These are phyloP conservation scores for Taphrina flavorubra DNA, from an alignment of 1,139 yeast species.

Conservation along the genomic window DNA sequence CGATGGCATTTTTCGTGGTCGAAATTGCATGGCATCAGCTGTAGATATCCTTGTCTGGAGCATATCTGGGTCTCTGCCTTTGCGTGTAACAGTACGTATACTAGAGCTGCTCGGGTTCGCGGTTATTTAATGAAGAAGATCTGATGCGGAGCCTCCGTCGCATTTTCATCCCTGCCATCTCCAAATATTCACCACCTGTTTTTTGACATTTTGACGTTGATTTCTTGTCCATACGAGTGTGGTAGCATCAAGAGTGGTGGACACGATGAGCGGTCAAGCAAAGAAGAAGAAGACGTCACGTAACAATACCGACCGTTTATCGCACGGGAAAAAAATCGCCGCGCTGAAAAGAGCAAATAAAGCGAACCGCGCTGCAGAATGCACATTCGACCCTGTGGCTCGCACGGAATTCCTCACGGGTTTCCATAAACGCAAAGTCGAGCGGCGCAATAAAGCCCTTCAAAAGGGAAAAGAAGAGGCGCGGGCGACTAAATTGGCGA, in stretches of 20 bases:
- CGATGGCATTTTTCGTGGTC: no score
- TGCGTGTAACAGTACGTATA: no score
- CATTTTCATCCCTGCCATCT: not conserved
- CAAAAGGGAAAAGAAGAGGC: slow-evolving; percentile 77
- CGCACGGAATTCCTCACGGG: slow-evolving; percentile 79
- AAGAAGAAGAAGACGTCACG: slow-evolving; percentile 13
- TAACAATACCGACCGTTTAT: slow-evolving; percentile 32
- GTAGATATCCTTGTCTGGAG: no score
- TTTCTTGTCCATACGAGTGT: not conserved
- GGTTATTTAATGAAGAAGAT: no score
- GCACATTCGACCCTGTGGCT: slow-evolving; percentile 38
- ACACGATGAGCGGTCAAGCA: not conserved
- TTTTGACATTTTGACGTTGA: no score
- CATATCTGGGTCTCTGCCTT: no score
- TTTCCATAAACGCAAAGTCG: slow-evolving; percentile 88
- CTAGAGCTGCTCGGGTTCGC: no score
- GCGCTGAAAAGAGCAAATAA: slow-evolving; percentile 18
- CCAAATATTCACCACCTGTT: not conserved
- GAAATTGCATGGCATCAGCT: no score
- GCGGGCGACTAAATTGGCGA: slow-evolving; percentile 73
- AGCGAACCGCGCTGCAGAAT: slow-evolving; percentile 30
- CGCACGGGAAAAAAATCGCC: slow-evolving; percentile 34
- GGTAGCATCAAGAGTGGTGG: not conserved
- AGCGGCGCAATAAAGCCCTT: slow-evolving; percentile 84
- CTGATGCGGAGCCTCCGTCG: slow-evolving; percentile 2